Conservation (phyloP, 352 stramenopile genomes). For the Plasmopara muralis region DNA sequence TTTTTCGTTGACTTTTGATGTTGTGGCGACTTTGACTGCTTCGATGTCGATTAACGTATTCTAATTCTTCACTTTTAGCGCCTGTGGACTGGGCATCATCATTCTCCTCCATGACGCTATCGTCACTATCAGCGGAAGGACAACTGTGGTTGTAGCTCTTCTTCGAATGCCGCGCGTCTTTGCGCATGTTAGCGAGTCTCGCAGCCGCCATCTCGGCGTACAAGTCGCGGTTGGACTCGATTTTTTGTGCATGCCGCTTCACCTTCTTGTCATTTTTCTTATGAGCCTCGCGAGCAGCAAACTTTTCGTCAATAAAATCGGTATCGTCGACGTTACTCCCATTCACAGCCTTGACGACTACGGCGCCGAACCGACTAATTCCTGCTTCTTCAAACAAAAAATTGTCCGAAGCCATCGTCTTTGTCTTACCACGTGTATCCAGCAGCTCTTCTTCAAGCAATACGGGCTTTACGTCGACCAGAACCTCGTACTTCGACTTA, state of each 20-base stretch:
- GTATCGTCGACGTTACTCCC: conserved; percentile 20
- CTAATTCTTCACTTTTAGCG: conserved; percentile 18
- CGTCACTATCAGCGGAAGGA: conserved; percentile 10
- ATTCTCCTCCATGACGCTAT: conserved; percentile 22
- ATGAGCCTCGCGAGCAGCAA: conserved; percentile 32
- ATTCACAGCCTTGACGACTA: conserved; percentile 30
- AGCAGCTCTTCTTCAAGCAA: conserved; percentile 59
- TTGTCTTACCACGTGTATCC: conserved; percentile 17
- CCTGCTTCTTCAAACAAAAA: conserved; percentile 58
- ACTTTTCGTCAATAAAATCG: conserved; percentile 51
- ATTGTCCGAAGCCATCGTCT: conserved; percentile 38
- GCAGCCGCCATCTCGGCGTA: conserved; percentile 68
- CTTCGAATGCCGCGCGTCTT: conserved; percentile 50
- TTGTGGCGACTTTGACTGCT: conserved; percentile 23
- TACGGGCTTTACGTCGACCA: conserved; percentile 29
- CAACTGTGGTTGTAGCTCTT: conserved; percentile 23
- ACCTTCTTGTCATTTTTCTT: conserved; percentile 53
- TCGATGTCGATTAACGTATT: conserved; percentile 12
- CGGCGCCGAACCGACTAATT: conserved; percentile 41
- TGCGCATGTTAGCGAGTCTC: conserved; percentile 50
- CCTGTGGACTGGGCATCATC: conserved; percentile 20
- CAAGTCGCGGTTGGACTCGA: conserved; percentile 64
- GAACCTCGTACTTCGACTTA: conserved; percentile 42
- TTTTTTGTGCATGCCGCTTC: conserved; percentile 48
- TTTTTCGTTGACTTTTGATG: conserved; percentile 26